Evolutionary conservation across 441 rosid genomes (phyloP).

Genomic region (Populus trichocarpa): DNA sequence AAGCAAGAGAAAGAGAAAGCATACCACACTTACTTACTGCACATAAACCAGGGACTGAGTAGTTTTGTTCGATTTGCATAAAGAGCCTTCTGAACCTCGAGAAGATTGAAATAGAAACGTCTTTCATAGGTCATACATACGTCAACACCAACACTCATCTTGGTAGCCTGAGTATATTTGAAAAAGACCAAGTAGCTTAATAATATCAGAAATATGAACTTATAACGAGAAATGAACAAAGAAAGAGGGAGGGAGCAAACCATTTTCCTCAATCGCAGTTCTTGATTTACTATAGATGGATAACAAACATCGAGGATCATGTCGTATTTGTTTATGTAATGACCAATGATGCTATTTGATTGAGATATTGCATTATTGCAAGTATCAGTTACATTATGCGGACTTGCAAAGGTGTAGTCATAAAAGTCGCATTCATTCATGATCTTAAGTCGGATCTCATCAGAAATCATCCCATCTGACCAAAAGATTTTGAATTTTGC

Average conservation of each 20-base stretch:
- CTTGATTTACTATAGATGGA: slow-evolving; percentile 77
- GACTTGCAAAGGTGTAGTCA: slow-evolving; percentile 52
- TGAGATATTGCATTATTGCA: slow-evolving; percentile 49
- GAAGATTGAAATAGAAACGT: slow-evolving; percentile 66
- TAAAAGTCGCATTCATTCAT: slow-evolving; percentile 71
- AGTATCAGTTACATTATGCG: slow-evolving; percentile 44
- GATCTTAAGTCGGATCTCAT: slow-evolving; percentile 69
- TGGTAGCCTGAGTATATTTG: slow-evolving; percentile 50
- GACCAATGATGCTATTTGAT: slow-evolving; percentile 46
- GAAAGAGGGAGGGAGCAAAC: slow-evolving; percentile 23
- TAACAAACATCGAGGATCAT: slow-evolving; percentile 74
- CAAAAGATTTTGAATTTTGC: slow-evolving; percentile 74
- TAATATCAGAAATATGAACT: neutral
- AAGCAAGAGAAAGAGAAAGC: neutral
- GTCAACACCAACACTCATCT: slow-evolving; percentile 73
- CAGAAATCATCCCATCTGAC: slow-evolving; percentile 93
- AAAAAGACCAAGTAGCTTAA: neutral
- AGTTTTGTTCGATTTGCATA: slow-evolving; percentile 73
- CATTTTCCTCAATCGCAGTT: slow-evolving; percentile 60
- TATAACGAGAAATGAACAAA: neutral
- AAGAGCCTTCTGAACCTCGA: slow-evolving; percentile 82
- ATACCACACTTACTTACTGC: slow-evolving; percentile 50
- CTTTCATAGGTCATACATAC: slow-evolving; percentile 74
- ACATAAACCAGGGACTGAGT: slow-evolving; percentile 66
- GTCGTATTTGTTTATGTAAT: slow-evolving; percentile 56